Evolutionary conservation across 2,329 filamentous ascomycete genomes (phyloP).

Genomic region (Fusarium brachygibbosum): DNA sequence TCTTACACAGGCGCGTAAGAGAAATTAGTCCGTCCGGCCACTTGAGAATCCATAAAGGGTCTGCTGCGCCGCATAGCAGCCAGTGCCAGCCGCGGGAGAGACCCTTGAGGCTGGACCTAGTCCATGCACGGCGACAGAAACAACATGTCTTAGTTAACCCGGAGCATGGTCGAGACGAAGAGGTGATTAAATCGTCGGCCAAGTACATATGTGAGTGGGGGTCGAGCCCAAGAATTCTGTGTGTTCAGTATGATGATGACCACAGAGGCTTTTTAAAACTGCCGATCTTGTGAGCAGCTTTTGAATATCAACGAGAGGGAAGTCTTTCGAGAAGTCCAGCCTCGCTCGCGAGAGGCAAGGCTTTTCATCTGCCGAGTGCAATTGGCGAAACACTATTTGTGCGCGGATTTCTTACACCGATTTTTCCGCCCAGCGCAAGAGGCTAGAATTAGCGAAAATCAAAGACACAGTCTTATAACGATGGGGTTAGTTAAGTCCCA

Average conservation of each 20-base stretch:
- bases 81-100: conserved; percentile 20
- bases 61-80: not conserved
- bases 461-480: conserved; percentile 13
- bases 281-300: conserved; percentile 2
- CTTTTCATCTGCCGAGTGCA: not conserved
- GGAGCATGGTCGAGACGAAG: not conserved
- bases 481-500: conserved; percentile 31
- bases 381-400: conserved; percentile 4
- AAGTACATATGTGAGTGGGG: conserved; percentile 26
- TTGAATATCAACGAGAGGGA: not conserved
- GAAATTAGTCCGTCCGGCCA: not conserved
- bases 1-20: conserved; percentile 3
- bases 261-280: not conserved
- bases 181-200: conserved; percentile 16
- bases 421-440: conserved; percentile 8
- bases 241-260: not conserved
- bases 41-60: not conserved
- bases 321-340: not conserved
- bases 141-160: conserved; percentile 28
- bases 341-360: not conserved
- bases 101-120: conserved; percentile 22
- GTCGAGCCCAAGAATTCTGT: conserved; percentile 5
- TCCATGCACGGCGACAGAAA: conserved; percentile 17
- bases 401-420: conserved; percentile 35
- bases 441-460: conserved; percentile 16